Base-by-base conservation (phyloP, 768 basidiomycete genomes). In the Phlebiopsis flavidoalba region DNA sequence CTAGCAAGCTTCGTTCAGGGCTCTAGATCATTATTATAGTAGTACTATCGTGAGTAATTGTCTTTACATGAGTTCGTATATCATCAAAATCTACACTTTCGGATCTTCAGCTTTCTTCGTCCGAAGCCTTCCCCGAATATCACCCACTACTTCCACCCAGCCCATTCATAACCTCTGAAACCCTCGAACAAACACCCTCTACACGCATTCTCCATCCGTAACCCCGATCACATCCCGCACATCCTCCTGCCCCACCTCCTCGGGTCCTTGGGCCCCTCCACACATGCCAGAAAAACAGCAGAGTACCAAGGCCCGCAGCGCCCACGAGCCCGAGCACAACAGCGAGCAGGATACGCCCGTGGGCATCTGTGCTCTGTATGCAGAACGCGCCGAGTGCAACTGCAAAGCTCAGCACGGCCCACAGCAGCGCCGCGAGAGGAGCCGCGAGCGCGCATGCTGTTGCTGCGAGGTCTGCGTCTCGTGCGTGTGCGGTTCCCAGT, bases 261-360 rank as follows among this genome's bases (percentile, higher is more conserved):
- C 59, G 1, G n/a, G 36, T 47, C 37, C 62, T 17, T 12, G 61
- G 63, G 21, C 47, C 55, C n/a, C 45, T 8, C 69, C 69, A 70
- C n/a, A 68, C 66, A 21, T 64, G 61, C 69, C 66, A 69, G 65
- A 70, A 70, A 56, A 66, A 69, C 14, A 64, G 36, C n/a, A 70
- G 35, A 22, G 62, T 65, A n/a, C 19, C 60, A 21, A 46, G 57
- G 8, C 64, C 46, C 12, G 53, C 58, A 24, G 62, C 26, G 40
- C 53, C 59, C 8, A 66, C 55, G 5, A 63, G 50, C 8, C 60
- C 63, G 15, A 67, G 48, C 11, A 69, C 49, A 8, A 59, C 60
- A 3, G 59, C 15, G 14, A 70, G 61, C 1, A 67, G 43, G 8
- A 69, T 48, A 33, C 54, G 33, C 6, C 61, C 57, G 31, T 50